Base-by-base conservation (phyloP, 2,329 filamentous ascomycete genomes). In the Podosphaera fusca region DNA sequence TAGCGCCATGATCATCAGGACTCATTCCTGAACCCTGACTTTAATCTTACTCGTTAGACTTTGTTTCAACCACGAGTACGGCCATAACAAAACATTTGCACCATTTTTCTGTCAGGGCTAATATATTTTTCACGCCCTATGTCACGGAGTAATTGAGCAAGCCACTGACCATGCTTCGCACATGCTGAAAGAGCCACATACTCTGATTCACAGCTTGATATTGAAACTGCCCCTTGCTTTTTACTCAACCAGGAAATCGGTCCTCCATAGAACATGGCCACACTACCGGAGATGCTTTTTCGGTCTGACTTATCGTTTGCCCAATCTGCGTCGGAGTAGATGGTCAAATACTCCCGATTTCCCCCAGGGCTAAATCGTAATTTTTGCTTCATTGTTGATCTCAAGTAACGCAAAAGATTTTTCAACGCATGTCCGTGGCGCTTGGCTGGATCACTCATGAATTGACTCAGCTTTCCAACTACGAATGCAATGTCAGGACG, bases 171-270 rank as follows among this genome's bases (percentile, higher is more conserved):
- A 47, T 34, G 42, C n/a, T 56, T 50, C 6, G 55, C 12, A 29
- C 40, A 47, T 12, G 21, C 36, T 34, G 12, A 30, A 10, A 56
- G 12, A 14, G 42, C 55, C 31, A 56, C 34, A 33, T 55, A 55
- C 29, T 55, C 52, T 12, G 52, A 45, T 42, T 55, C 52, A 42
- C 52, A 55, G 3, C n/a, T 31, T 42, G 35, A 45, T 12, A n/a
- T 45, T 10, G 35, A 35, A 12, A 40, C 52, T 29, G 52, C 36
- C 38, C 35, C 3, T 55, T 55, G 52, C 42, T 55, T 55, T n/a
- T 42, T 55, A 55, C 52, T 55, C n/a, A n/a, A 55, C n/a, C 52
- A 55, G 12, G 35, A 42, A n/a, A 55, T 55, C 4, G n/a, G 52
- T 12, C 52, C 52, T 21, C 52, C 52, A 31, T 55, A 52, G 33